These are phyloP conservation scores for Cornus kousa DNA, from an alignment of 148 eudicot genomes.

Conservation along the genomic window DNA sequence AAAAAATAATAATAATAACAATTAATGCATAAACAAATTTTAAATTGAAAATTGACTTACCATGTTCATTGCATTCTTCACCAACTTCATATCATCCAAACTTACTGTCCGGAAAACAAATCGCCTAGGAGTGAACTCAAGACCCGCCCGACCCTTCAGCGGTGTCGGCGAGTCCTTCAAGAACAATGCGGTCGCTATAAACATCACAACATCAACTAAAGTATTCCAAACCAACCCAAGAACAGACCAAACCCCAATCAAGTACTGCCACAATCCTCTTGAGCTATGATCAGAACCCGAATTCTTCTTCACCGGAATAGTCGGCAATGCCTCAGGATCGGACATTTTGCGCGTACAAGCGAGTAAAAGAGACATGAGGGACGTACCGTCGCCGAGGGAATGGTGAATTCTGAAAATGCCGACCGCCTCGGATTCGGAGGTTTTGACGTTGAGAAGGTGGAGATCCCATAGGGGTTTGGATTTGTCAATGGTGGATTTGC, in stretches of 20 bases:
- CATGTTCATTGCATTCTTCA: constrained; percentile 31
- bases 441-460: constrained; percentile 28
- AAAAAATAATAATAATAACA: too few species aligned
- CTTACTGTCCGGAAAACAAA: constrained; percentile 22
- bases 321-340: constrained; percentile 18
- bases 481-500: constrained; percentile 18
- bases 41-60: constrained; percentile 14
- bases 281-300: background rate
- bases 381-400: constrained; percentile 33
- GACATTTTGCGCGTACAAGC: constrained; percentile 29
- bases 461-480: constrained; percentile 36
- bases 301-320: constrained; percentile 19
- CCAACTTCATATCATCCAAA: constrained; percentile 32
- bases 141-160: constrained; percentile 22
- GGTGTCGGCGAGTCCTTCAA: constrained; percentile 27
- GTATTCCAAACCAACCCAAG: constrained; percentile 27
- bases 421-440: constrained; percentile 16
- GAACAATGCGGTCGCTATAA: constrained; percentile 23
- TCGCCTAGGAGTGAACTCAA: constrained; percentile 21
- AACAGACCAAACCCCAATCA: constrained; percentile 6
- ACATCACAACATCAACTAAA: constrained; percentile 14
- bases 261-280: background rate
- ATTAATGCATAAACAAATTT: background rate
- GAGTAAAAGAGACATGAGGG: constrained; percentile 29
- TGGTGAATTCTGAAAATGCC: constrained; percentile 27